Evolutionary conservation across 176 grass and related monocot genomes (phyloP).

Genomic region (Musa beccarii): DNA sequence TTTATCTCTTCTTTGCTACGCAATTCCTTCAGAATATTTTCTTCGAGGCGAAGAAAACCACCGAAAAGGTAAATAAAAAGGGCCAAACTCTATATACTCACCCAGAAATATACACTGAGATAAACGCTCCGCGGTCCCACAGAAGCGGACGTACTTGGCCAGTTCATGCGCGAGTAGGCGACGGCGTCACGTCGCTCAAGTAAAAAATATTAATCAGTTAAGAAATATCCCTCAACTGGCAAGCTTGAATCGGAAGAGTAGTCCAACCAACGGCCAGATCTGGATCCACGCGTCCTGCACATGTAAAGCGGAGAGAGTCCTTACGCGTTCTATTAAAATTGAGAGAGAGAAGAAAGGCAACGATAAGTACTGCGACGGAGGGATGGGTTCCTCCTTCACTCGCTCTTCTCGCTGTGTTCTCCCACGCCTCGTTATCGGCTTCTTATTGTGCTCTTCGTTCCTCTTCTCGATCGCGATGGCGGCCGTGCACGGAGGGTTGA

Average conservation of each 20-base stretch:
- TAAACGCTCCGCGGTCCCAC: not conserved
- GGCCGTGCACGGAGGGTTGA: slow-evolving; percentile 21
- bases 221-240: not conserved
- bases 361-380: not conserved
- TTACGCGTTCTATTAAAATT: not conserved
- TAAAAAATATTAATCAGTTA: not conserved
- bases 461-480: slow-evolving; percentile 17
- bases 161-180: not conserved
- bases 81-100: too few species aligned
- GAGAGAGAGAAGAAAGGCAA: not conserved
- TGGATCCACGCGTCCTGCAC: not conserved
- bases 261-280: not conserved
- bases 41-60: too few species aligned
- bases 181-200: not conserved
- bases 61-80: too few species aligned
- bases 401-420: not conserved
- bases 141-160: not conserved
- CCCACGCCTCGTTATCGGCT: not conserved
- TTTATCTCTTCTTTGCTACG: too few species aligned
- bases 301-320: not conserved
- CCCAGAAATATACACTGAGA: too few species aligned
- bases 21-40: too few species aligned
- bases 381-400: not conserved
- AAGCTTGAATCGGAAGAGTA: not conserved
- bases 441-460: not conserved